These are phyloP conservation scores for Yamadazyma paraphyllophila DNA, from an alignment of 805 yeast genomes.

Conservation along the genomic window DNA sequence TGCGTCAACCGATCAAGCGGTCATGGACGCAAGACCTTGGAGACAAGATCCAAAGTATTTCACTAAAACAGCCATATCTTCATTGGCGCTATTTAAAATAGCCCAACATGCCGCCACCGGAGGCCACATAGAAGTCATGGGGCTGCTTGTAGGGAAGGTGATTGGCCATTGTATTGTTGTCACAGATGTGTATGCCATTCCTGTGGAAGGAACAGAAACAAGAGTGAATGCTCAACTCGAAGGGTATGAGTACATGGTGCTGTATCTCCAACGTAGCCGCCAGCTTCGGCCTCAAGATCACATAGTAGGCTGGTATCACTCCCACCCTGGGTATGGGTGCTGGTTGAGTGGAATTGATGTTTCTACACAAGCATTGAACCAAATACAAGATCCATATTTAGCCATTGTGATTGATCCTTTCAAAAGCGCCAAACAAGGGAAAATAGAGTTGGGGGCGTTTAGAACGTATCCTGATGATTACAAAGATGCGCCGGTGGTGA, in stretches of 20 bases:
- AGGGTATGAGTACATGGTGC: conserved; percentile 93
- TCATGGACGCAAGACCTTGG: conserved; percentile 48
- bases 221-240: conserved; percentile 92
- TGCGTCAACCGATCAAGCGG: conserved; percentile 1
- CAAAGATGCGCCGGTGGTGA: conserved; percentile 4
- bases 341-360: conserved; percentile 95
- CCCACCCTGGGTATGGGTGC: conserved; percentile 97
- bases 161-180: conserved; percentile 57
- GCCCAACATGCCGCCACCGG: conserved; percentile 78
- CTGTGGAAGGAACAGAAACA: conserved; percentile 95
- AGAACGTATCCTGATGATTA: conserved; percentile 57
- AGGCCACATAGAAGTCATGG: conserved; percentile 91
- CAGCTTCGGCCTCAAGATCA: conserved; percentile 50
- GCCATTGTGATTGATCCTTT: conserved; percentile 88
- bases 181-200: conserved; percentile 79
- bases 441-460: conserved; percentile 85
- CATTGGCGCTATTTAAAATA: conserved; percentile 74
- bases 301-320: conserved; percentile 95
- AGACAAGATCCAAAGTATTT: conserved; percentile 57
- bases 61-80: conserved; percentile 59
- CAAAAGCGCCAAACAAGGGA: conserved; percentile 58
- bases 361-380: conserved; percentile 81
- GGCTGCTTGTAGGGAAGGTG: conserved; percentile 83
- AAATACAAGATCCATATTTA: conserved; percentile 88
- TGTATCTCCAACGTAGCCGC: conserved; percentile 53